Conservation (phyloP, 2,329 filamentous ascomycete species). For the Pseudocercospora ulei region DNA sequence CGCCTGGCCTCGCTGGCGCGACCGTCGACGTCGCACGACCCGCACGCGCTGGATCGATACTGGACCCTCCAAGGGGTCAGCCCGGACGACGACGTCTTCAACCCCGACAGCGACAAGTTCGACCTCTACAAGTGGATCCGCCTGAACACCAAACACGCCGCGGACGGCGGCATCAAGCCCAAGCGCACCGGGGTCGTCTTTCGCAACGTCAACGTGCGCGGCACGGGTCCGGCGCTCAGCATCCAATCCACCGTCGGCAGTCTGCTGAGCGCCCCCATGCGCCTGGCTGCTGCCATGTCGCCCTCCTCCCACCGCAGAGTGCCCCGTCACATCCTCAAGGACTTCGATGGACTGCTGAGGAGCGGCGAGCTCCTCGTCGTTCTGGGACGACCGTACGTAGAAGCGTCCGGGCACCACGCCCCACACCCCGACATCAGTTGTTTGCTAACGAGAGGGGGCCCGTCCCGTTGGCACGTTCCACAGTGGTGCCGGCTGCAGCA, state of each 20-base stretch:
- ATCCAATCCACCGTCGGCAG: constrained; percentile 58
- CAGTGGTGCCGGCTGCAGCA: constrained; percentile 57
- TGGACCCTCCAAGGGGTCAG: constrained; percentile 1
- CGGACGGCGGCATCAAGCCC: constrained; percentile 6
- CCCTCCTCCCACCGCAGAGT: constrained; percentile 39
- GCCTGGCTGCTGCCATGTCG: constrained; percentile 48
- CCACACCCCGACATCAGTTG: too few relatives aligned
- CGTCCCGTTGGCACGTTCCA: too few relatives aligned
- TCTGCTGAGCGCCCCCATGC: constrained; percentile 32
- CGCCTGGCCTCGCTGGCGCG: constrained; percentile 5
- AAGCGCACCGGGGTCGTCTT: constrained; percentile 48
- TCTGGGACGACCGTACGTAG: constrained; percentile 40
- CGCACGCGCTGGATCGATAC: constrained; percentile 6
- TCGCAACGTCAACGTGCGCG: constrained; percentile 55
- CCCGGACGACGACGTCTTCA: constrained; percentile 6
- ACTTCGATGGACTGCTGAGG: constrained; percentile 46
- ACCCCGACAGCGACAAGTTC: constrained; percentile 7
- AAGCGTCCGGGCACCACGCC: too few relatives aligned
- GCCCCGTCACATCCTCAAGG: constrained; percentile 47
- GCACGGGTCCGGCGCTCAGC: constrained; percentile 53
- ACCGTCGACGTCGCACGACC: neutral
- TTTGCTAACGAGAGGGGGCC: too few relatives aligned
- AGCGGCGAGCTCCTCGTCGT: constrained; percentile 38
- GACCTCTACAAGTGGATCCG: constrained; percentile 11
- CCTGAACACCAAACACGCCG: constrained; percentile 1